Conservation (phyloP, 768 basidiomycete genomes). For the Rhizopogon vinicolor region DNA sequence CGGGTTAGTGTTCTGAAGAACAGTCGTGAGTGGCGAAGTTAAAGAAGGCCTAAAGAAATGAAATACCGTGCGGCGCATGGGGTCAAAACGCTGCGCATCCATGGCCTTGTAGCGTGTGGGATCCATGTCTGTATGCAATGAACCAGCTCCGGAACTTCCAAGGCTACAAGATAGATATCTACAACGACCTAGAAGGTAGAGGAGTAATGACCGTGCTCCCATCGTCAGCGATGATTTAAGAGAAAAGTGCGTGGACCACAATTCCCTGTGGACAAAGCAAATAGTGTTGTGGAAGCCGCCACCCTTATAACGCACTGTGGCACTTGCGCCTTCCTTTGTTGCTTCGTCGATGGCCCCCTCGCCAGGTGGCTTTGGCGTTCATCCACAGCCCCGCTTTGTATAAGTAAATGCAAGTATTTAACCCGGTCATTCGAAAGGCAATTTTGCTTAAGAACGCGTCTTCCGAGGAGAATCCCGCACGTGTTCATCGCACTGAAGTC, state of each 20-base stretch:
- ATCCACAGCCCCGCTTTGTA: neutral
- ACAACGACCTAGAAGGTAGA: neutral
- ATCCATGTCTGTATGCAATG: neutral
- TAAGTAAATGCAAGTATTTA: neutral
- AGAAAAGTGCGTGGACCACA: neutral
- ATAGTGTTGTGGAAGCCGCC: neutral
- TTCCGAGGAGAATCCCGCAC: neutral
- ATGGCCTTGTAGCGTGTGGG: slow-evolving; percentile 22
- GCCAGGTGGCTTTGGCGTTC: neutral
- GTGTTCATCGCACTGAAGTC: too few relatives aligned
- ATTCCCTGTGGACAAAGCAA: neutral
- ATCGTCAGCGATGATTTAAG: neutral
- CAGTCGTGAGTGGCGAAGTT: slow-evolving; percentile 16
- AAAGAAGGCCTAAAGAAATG: slow-evolving; percentile 6
- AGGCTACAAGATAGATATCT: neutral
- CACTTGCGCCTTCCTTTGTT: neutral
- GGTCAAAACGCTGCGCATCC: slow-evolving; percentile 30
- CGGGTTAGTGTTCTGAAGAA: slow-evolving; percentile 16
- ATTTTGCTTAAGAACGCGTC: neutral
- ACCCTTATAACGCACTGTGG: neutral
- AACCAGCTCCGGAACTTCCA: neutral
- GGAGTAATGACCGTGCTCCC: neutral
- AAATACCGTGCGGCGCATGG: slow-evolving; percentile 22
- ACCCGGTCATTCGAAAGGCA: neutral
- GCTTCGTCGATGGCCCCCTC: neutral